Percentiles rank a stretch among this genome's conserved stretches.
phyloP scores from a whole-genome alignment of 1,284 basidiomycete genomes.

The Trichosporon sp. region DNA sequence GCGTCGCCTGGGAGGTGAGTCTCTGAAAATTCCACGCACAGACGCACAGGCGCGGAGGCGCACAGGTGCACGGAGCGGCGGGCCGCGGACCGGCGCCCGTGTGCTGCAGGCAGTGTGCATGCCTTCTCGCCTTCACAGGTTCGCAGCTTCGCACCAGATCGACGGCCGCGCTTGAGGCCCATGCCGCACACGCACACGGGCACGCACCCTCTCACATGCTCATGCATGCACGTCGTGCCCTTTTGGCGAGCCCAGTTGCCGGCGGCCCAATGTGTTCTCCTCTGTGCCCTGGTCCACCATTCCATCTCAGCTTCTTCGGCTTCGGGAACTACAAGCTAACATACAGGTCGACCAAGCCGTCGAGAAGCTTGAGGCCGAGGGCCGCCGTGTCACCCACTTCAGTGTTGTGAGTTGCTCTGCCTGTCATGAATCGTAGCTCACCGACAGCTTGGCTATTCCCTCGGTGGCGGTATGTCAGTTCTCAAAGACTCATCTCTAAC shows the following conservation, averaged over 20 bases:
- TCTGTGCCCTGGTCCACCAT: not conserved
- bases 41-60: not conserved
- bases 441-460: slow-evolving; percentile 42
- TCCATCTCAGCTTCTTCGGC: not conserved
- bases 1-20: slow-evolving; percentile 44
- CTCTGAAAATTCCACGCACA: not conserved
- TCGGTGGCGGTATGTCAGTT: slow-evolving; percentile 41
- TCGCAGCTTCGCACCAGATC: not conserved
- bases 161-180: not conserved
- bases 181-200: not conserved
- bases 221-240: not conserved
- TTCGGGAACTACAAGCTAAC: not conserved
- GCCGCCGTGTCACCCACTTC: slow-evolving; percentile 34
- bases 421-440: not conserved
- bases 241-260: not conserved
- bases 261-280: not conserved
- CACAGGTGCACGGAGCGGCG: no score
- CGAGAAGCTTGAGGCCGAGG: slow-evolving; percentile 29
- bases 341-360: slow-evolving; percentile 39
- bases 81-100: no score
- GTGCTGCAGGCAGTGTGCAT: not conserved
- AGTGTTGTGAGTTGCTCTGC: slow-evolving; percentile 32
- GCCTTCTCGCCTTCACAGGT: not conserved
- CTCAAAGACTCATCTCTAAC: not conserved
- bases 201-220: not conserved